Evolutionary conservation across 495 filamentous ascomycete genomes (phyloP), one percentile per base, ranked within the genome.

Genomic region (Podospora comata): DNA sequence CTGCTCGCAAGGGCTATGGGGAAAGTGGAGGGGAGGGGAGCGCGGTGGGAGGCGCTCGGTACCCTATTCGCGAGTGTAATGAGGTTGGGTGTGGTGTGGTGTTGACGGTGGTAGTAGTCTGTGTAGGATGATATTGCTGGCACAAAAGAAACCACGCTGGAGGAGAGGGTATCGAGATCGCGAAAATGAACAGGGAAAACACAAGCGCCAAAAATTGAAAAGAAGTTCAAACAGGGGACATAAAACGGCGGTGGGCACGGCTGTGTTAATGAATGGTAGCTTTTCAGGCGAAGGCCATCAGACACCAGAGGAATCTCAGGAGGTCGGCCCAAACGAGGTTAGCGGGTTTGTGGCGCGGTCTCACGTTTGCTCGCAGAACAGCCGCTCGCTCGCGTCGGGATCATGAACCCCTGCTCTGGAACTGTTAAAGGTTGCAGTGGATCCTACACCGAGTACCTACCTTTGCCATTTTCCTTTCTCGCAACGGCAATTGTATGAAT

Each of bases 341-440:
- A 77, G 75, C 66, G 67, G 61, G 28, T 34, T 26, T 72, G 73
- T 75, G 71, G 75, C 75, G 71, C 73, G 71, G 73, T 56, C 58
- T 59, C 62, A 71, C 61, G 34, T 63, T 63, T n/a, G 61, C 61
- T 34, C 15, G 9, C 18, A 20, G 58, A 18, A 15, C 27, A 57
- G 39, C 18, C 56, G 23, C 23, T 23, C 23, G n/a, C 59, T 61
- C 59, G 23, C 59, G 59, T 63, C 61, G 61, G 61, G 61, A 28
- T 63, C 28, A 27, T 61, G 32, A 32, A 63, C 61, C 61, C 61
- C 61, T 63, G 30, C 9, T 61, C 30, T 61, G 26, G 59, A 48
- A 48, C 39, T 48, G 39, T 7, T 7, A 32, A 32, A 32, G 30
- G 30, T 48, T 48, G 39, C 39, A 48, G 39, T 48, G 39, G 39